phyloP scores from a whole-genome alignment of 179 eudicot species.

The Beta corolliflora region DNA sequence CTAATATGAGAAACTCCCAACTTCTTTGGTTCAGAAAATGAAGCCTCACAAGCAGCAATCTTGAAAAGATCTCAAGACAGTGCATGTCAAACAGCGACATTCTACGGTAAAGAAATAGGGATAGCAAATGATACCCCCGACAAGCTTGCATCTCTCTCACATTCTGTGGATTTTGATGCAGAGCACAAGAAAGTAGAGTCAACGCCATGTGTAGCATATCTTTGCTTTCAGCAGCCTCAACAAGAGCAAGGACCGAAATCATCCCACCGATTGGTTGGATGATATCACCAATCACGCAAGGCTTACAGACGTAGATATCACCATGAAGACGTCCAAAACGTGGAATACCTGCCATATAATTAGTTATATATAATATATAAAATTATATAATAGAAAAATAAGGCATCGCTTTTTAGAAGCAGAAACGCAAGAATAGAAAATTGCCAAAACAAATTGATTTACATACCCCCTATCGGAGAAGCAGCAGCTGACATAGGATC shows the following conservation, averaged over 20 bases:
- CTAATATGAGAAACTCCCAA: slow-evolving; percentile 42
- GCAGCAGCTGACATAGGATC: slow-evolving; percentile 98
- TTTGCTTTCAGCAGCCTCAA: slow-evolving; percentile 98
- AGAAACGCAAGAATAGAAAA: not conserved
- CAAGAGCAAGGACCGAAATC: slow-evolving; percentile 89
- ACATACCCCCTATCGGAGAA: slow-evolving; percentile 93
- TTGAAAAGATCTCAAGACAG: slow-evolving; percentile 95
- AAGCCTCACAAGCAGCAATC: slow-evolving; percentile 99
- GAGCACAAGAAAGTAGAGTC: slow-evolving; percentile 86
- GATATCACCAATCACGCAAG: slow-evolving; percentile 91
- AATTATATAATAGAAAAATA: not conserved
- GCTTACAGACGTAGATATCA: slow-evolving; percentile 82
- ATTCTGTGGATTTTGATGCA: slow-evolving; percentile 97
- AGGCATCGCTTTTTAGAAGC: not conserved
- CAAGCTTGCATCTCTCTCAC: slow-evolving; percentile 88
- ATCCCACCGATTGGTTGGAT: slow-evolving; percentile 95
- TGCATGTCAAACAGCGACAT: slow-evolving; percentile 98
- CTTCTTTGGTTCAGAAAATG: slow-evolving; percentile 82
- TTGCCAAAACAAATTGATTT: not conserved
- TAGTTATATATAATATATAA: not conserved
- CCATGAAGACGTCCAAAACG: slow-evolving; percentile 99
- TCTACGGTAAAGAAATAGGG: slow-evolving; percentile 78
- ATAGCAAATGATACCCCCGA: slow-evolving; percentile 94
- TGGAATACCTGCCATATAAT: slow-evolving; percentile 78
- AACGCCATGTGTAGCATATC: slow-evolving; percentile 97